These are phyloP conservation scores for Sclerotinia glacialis DNA, from an alignment of 2,329 filamentous ascomycete genomes.

Conservation along the genomic window DNA sequence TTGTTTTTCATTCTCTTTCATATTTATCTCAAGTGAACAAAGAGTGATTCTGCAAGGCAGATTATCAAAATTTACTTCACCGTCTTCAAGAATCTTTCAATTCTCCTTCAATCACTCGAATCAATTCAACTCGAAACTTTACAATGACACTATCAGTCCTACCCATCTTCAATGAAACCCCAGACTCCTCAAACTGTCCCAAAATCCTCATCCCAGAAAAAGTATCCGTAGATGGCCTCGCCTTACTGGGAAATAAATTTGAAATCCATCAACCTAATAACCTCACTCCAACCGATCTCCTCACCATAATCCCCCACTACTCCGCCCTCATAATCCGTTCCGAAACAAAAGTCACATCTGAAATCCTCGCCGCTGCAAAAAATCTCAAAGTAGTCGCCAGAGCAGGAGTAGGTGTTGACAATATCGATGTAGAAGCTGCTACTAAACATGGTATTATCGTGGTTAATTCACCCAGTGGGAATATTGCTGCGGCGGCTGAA, in stretches of 20 bases:
- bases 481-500: constrained; percentile 77
- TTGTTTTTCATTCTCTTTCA: neutral
- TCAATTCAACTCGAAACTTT: neutral
- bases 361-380: constrained; percentile 62
- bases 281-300: constrained; percentile 60
- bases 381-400: constrained; percentile 75
- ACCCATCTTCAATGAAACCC: neutral
- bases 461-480: constrained; percentile 75
- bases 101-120: neutral
- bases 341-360: constrained; percentile 74
- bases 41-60: neutral
- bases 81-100: neutral
- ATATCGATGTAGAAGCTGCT: constrained; percentile 72
- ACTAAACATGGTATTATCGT: constrained; percentile 74
- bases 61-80: neutral
- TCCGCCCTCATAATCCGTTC: constrained; percentile 77
- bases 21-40: neutral
- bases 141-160: constrained; percentile 34
- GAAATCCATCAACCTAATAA: constrained; percentile 67
- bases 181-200: constrained; percentile 24
- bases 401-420: constrained; percentile 79
- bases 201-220: constrained; percentile 74
- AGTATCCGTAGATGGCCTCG: constrained; percentile 73
- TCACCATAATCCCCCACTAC: constrained; percentile 66
- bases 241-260: constrained; percentile 62